Evolutionary conservation across 2,329 filamentous ascomycete genomes (phyloP).

Genomic region (Aspergillus pseudoglaucus): DNA sequence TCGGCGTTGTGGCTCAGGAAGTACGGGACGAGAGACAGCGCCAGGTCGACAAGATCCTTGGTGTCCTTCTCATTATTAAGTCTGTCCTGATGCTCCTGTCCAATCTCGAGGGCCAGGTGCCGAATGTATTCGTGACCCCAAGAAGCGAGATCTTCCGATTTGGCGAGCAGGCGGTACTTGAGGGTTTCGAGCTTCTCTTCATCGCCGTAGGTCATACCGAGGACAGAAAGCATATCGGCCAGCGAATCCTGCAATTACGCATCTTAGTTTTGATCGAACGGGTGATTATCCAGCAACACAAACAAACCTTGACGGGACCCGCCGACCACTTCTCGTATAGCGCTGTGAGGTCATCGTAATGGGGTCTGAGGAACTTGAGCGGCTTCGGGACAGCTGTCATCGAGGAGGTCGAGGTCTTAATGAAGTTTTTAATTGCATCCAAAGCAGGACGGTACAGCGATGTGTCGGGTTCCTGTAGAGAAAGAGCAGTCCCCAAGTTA

Average conservation of each 20-base stretch:
- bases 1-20: constrained; percentile 97
- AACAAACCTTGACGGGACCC: constrained; percentile 71
- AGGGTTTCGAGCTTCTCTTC: constrained; percentile 93
- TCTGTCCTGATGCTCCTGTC: constrained; percentile 84
- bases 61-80: constrained; percentile 77
- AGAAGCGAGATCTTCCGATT: constrained; percentile 84
- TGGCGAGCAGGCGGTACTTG: constrained; percentile 86
- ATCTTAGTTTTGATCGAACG: constrained; percentile 5
- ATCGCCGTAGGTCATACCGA: constrained; percentile 98
- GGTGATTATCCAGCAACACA: background rate
- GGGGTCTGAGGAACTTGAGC: constrained; percentile 92
- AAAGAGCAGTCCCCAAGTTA: constrained; percentile 12
- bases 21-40: constrained; percentile 77
- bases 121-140: constrained; percentile 99
- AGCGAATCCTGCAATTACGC: constrained; percentile 54
- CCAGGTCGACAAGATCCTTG: constrained; percentile 78
- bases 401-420: constrained; percentile 98
- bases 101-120: constrained; percentile 91
- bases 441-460: constrained; percentile 86
- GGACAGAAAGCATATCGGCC: constrained; percentile 91
- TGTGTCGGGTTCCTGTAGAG: constrained; percentile 68
- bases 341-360: constrained; percentile 84
- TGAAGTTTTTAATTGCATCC: constrained; percentile 95
- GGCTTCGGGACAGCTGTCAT: constrained; percentile 99
- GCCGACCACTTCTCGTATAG: constrained; percentile 84